Evolutionary conservation across 306 rosid species (phyloP).

Genomic region (Lithocarpus polystachyus): DNA sequence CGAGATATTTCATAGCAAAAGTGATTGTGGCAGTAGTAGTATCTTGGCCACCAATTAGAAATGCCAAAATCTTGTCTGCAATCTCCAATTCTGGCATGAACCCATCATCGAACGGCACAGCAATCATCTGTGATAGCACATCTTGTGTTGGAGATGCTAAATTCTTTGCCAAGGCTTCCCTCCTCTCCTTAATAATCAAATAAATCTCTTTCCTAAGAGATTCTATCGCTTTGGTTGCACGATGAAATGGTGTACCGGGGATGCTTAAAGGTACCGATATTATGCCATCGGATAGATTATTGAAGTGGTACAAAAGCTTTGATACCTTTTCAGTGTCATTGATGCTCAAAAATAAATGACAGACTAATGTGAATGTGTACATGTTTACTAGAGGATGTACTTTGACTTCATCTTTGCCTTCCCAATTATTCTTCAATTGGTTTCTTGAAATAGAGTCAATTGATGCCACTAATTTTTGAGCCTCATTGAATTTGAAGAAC

Average conservation of each 20-base stretch:
- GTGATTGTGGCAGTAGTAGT: background rate
- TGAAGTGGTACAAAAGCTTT: background rate
- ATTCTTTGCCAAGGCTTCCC: background rate
- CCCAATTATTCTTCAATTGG: background rate
- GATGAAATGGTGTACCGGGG: background rate
- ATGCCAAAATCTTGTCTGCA: background rate
- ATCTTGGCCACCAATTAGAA: background rate
- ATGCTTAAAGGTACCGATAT: background rate
- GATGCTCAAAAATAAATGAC: background rate
- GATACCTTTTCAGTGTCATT: background rate
- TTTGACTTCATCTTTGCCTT: background rate
- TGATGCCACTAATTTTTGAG: background rate
- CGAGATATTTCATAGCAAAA: background rate
- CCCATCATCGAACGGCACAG: background rate
- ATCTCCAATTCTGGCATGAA: background rate
- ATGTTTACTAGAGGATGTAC: background rate
- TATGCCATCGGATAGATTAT: background rate
- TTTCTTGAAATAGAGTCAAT: background rate
- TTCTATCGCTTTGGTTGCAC: background rate
- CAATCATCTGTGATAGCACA: background rate
- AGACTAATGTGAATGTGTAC: background rate
- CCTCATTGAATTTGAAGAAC: background rate
- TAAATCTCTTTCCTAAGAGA: background rate
- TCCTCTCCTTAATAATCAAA: background rate
- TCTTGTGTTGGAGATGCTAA: background rate